A percentile compares a stretch with the other conserved stretches of the same genome.
phyloP scores from a whole-genome alignment of 345 rosid species.

The Murraya koenigii region DNA sequence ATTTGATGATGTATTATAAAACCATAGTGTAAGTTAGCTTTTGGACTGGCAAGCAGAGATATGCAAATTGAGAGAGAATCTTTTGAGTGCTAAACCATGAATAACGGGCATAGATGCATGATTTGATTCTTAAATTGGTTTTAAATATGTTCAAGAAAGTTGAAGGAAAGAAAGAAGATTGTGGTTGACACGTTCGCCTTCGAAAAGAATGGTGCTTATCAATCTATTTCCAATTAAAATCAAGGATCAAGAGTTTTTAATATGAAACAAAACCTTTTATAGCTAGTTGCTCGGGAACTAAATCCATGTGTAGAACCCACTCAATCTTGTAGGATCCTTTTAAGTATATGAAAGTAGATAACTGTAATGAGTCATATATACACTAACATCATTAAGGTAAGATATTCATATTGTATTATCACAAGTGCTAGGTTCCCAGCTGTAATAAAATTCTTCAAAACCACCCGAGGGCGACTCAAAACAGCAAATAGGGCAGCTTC shows the following conservation, averaged over 20 bases:
- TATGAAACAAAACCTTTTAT: neutral
- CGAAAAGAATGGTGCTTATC: neutral
- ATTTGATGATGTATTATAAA: neutral
- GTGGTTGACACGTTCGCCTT: slow-evolving; percentile 20
- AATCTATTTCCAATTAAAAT: neutral
- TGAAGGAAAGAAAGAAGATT: neutral
- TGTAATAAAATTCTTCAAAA: no score
- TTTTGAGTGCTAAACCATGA: neutral
- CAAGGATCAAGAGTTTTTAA: neutral
- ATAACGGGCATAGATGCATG: neutral
- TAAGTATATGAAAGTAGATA: neutral
- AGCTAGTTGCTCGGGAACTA: neutral
- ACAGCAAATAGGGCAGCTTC: no score
- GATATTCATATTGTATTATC: no score
- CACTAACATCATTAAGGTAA: no score
- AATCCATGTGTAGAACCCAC: neutral
- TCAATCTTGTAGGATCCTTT: neutral
- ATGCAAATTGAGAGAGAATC: neutral
- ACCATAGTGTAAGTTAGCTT: neutral
- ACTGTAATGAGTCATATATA: no score
- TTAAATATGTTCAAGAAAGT: neutral
- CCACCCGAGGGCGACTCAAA: no score
- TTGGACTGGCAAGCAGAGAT: neutral
- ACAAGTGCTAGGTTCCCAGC: no score
- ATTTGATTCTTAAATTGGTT: neutral